Base-by-base conservation (phyloP, 331 rosid genomes). In the Malus hybrid region DNA sequence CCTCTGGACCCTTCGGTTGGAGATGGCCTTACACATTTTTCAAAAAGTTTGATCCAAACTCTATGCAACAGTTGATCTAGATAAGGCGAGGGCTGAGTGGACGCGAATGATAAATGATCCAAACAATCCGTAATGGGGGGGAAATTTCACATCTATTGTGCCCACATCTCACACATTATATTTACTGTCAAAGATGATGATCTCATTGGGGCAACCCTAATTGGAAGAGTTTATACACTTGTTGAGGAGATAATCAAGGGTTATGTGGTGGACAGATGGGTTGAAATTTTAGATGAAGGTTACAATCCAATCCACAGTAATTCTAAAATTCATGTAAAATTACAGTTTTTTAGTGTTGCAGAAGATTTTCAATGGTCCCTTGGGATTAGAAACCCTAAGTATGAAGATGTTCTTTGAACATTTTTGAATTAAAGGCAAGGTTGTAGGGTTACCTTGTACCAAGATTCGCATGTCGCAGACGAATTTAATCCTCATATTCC, bases 11-110 rank as follows among this genome's bases (percentile, higher is more conserved):
- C n/a, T n/a, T n/a, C n/a, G n/a, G n/a, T n/a, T n/a, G n/a, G n/a
- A n/a, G n/a, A n/a, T n/a, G n/a, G 70, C 20, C 6, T 64, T 62
- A 13, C 39, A 61, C 14, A 63, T 46, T 10, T 68, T 70, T 82
- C 58, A 94, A 96, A 82, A 89, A 76, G 84, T 82, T 53, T 96
- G 93, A 32, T 73, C 88, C 12, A 81, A 86, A 69, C 84, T 90
- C 29, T 89, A 94, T 82, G 96, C 99, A 73, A 85, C 97, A 63
- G 85, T 94, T 53, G 97, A 94, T 89, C 79, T 92, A 33, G 99
- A 87, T 14, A 90, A 82, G 63, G 93, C 96, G 5, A 84, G 96
- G 65, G 92, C 83, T 12, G 91, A 85, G 2, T 42, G 90, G 12
- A 94, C 96, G 0, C 80, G 87, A 70, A 78, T 83, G 83, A 55